Evolutionary conservation across 2,329 filamentous ascomycete species (phyloP), one percentile per base, ranked within the genome.

Genomic region (Hansfordia pulvinata): DNA sequence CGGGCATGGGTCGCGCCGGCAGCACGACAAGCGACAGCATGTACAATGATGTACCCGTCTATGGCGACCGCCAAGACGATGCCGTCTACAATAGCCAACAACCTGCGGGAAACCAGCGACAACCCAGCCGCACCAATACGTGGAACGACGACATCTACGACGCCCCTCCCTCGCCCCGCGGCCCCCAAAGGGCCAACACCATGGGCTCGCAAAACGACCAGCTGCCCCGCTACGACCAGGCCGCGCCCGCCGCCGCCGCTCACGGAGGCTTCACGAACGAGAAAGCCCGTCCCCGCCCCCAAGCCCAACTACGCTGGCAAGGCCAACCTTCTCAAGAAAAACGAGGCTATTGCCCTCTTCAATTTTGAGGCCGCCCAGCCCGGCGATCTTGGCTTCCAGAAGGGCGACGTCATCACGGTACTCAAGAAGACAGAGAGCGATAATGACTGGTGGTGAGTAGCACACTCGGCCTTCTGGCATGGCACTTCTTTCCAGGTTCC

Each of bases 341-440:
- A 94, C 39, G 83, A 96, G 54, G 90, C 85, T 0, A 64, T 94
- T 12, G 90, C 90, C 3, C 63, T 94, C 35, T 96, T 81, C 54
- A 93, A 82, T 3, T 98, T 98, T 47, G 88, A 96, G 35, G 77
- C 85, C 0, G 88, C 93, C 43, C 86, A 94, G 52, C 75, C 84
- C 1, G 88, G 88, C 4, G 88, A 98, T 49, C 52, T 96, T 30
- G 83, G 78, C 0, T 98, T 98, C 57, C 93, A 93, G 60, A 98
- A 98, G 64, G 90, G 90, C 12, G 90, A 98, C 17, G 54, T 96
- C 30, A 94, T 98, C 38, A 94, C 85, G 1, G 85, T 98, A 31
- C 52, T 93, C 30, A 94, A 98, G 62, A 80, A 81, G 53, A 96
- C 88, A 5, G 83, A 96, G 4, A 94, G 80, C 41, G 80, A 83